Base-by-base conservation (phyloP, 2,329 filamentous ascomycete species). In the Nemania sp. region DNA sequence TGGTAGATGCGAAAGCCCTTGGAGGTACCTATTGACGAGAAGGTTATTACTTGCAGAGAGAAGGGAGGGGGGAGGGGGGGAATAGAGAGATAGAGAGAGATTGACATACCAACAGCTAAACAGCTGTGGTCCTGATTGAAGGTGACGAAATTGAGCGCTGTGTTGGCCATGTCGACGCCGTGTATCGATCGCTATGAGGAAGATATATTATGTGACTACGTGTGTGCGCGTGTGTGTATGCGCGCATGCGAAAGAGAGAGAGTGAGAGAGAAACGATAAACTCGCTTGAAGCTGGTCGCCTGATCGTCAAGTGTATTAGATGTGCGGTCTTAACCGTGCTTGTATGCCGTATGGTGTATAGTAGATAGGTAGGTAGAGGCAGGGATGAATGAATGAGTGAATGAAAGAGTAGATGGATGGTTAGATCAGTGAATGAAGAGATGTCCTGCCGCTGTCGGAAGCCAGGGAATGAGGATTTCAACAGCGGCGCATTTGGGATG, bases 111-210 rank as follows among this genome's bases (percentile, higher is more conserved):
- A 75, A 99, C 94, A 83, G 95, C 95, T 72, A 99, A 87, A 81
- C 95, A 95, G 87, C 93, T 97, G 84, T 97, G 94, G 85, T 99
- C 96, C 85, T 99, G 96, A 82, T 99, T 99, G 83, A 98, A 99
- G 49, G 95, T 98, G 76, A 99, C 93, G 83, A 97, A 99, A 82
- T 99, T 99, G 85, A 98, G 93, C 56, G 89, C 84, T 79, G 91
- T 90, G 72, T 78, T 86, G 71, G 90, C 83, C 90, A 93, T 93
- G 68, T 43, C 60, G 64, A 53, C 61, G 29, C 43, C 27, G 38
- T 38, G 52, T 32, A 41, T 29, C 6, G 41, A 41, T 29, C 6
- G 41, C 41, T 60, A 51, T 43, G 41, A 47, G 13, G 27, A 41
- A 54, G 11, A 58, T 10, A 54, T 62, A 20, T n/a, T n/a, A 45